Evolutionary conservation across 768 basidiomycete species (phyloP).

Genomic region (Tylopilus cervinicoccineus): DNA sequence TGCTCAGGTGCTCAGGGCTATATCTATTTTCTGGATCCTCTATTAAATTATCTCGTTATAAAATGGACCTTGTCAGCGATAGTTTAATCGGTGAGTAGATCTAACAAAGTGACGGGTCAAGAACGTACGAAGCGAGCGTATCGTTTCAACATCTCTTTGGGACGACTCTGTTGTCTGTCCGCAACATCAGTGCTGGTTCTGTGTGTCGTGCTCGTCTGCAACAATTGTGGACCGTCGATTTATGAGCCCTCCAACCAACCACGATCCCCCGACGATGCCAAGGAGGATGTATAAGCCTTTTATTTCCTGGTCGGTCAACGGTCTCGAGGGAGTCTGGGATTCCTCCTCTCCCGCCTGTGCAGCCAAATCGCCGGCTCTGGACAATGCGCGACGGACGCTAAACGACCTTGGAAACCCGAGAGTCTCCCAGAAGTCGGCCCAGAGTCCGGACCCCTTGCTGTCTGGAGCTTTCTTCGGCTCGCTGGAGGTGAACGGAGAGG

Average conservation of each 20-base stretch:
- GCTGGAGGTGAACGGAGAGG: background rate
- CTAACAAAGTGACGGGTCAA: too few relatives aligned
- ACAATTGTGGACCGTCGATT: slow-evolving; percentile 10
- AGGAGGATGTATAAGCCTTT: slow-evolving; percentile 46
- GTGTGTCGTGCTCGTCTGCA: slow-evolving; percentile 9
- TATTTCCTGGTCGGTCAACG: slow-evolving; percentile 41
- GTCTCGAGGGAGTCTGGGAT: slow-evolving; percentile 23
- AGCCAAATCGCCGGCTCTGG: slow-evolving; percentile 9
- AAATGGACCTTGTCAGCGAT: too few relatives aligned
- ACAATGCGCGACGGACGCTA: slow-evolving; percentile 17
- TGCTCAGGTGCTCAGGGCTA: too few relatives aligned
- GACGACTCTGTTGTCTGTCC: background rate
- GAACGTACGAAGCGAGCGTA: too few relatives aligned
- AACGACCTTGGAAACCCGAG: slow-evolving; percentile 34
- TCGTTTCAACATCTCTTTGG: background rate
- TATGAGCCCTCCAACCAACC: slow-evolving; percentile 39
- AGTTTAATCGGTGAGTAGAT: too few relatives aligned
- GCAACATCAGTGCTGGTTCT: slow-evolving; percentile 8
- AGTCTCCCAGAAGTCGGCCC: slow-evolving; percentile 36
- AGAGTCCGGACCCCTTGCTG: slow-evolving; percentile 21
- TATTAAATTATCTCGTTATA: too few relatives aligned
- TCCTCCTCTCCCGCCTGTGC: slow-evolving; percentile 15
- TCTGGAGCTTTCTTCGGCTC: slow-evolving; percentile 11
- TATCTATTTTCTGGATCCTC: too few relatives aligned
- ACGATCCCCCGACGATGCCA: slow-evolving; percentile 47